Evolutionary conservation across 768 basidiomycete genomes (phyloP).

Genomic region (Tremella fuciformis): DNA sequence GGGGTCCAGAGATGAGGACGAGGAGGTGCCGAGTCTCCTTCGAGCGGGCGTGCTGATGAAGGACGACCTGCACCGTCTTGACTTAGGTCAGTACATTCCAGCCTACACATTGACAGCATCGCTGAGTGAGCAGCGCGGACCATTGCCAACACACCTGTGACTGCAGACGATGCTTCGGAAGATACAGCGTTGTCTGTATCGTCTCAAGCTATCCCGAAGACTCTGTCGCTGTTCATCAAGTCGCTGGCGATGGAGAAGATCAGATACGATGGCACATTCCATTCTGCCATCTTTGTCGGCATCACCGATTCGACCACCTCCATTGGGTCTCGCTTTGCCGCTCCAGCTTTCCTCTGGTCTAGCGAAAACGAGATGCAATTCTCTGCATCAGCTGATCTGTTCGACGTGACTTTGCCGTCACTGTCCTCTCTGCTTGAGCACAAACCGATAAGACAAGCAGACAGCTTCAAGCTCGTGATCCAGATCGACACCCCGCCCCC

Average conservation of each 20-base stretch:
- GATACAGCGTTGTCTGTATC: no score
- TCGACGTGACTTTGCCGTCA: constrained; percentile 67
- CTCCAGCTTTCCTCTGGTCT: constrained; percentile 73
- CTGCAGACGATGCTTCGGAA: no score
- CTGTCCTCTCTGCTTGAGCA: constrained; percentile 64
- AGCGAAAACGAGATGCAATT: constrained; percentile 71
- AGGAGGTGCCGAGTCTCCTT: constrained; percentile 1
- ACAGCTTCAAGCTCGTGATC: constrained; percentile 70
- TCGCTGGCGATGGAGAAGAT: constrained; percentile 62
- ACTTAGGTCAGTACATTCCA: not conserved
- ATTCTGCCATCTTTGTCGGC: constrained; percentile 68
- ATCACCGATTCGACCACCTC: constrained; percentile 66
- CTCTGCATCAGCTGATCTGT: constrained; percentile 68
- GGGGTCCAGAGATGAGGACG: not conserved
- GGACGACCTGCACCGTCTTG: not conserved
- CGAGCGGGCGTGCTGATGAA: constrained; percentile 2
- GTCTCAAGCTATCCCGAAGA: constrained; percentile 18
- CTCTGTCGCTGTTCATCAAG: constrained; percentile 66
- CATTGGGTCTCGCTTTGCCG: constrained; percentile 62
- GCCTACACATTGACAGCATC: no score
- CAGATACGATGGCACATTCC: constrained; percentile 59
- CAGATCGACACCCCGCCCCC: constrained; percentile 65
- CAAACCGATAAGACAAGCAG: constrained; percentile 60
- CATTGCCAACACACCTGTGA: no score
- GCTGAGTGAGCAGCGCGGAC: no score